Conservation (phyloP, 176 grass and related monocot genomes). For the Cenchrus purpureus region DNA sequence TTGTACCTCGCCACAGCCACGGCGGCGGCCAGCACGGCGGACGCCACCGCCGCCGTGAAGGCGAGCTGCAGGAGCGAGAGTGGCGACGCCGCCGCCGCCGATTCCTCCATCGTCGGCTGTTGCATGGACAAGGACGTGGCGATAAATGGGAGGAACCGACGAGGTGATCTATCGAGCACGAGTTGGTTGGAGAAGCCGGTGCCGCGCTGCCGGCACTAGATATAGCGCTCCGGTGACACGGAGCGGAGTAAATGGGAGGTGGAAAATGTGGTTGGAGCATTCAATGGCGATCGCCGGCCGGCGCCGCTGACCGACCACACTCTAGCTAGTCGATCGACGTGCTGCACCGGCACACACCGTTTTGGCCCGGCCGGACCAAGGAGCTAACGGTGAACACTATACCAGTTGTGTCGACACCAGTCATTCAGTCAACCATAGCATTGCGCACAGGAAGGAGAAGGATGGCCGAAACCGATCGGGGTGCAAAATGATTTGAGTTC, state of each 20-base stretch:
- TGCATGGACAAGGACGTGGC: conserved; percentile 30
- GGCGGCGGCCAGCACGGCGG: not conserved
- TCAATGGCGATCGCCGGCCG: conserved; percentile 35
- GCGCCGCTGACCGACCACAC: not conserved
- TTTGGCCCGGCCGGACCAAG: not conserved
- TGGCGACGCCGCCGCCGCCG: not conserved
- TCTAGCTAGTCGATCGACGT: not conserved
- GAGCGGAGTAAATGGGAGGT: conserved; percentile 39
- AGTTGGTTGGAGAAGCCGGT: conserved; percentile 33
- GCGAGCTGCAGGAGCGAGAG: conserved; percentile 11
- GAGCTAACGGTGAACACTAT: too few species aligned
- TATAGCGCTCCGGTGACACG: not conserved
- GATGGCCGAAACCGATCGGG: too few species aligned
- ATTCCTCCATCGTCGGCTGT: not conserved
- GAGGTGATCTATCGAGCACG: not conserved
- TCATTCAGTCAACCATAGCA: too few species aligned
- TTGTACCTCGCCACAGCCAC: conserved; percentile 34
- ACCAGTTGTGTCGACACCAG: too few species aligned
- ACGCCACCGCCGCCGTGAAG: conserved; percentile 38
- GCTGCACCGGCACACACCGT: not conserved
- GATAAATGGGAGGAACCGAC: conserved; percentile 4
- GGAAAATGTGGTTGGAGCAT: conserved; percentile 37
- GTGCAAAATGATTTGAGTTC: too few species aligned
- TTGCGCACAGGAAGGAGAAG: too few species aligned
- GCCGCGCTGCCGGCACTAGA: conserved; percentile 14